Conservation (phyloP, 179 eudicot genomes). For the Beta macrorhiza region DNA sequence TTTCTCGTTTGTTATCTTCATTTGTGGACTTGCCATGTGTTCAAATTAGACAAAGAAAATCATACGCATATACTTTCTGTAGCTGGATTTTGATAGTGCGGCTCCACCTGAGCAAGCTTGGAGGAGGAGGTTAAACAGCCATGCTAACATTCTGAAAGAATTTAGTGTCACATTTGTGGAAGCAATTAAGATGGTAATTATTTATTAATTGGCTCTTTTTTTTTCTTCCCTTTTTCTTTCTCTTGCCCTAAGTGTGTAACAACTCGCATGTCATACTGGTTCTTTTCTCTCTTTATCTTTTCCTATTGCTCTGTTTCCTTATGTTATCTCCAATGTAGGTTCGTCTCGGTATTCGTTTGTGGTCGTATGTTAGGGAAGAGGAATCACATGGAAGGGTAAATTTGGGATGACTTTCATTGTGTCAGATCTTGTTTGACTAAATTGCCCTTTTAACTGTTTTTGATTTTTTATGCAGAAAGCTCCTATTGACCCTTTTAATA, state of each 20-base stretch:
- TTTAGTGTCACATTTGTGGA: constrained; percentile 93
- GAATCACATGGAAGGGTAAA: constrained; percentile 97
- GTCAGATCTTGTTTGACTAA: not conserved
- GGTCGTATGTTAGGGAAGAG: constrained; percentile 96
- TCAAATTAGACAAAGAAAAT: not conserved
- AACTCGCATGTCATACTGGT: not conserved
- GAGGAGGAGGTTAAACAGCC: constrained; percentile 87
- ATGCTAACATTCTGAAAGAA: constrained; percentile 88
- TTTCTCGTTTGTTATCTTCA: not conserved
- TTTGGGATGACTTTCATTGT: not conserved
- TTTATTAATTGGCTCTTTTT: not conserved
- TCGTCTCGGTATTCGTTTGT: constrained; percentile 89
- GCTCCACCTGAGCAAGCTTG: constrained; percentile 93
- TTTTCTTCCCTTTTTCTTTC: not conserved
- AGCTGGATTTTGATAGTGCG: constrained; percentile 94
- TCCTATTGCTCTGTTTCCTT: not conserved
- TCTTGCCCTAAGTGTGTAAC: not conserved
- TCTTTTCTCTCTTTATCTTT: not conserved
- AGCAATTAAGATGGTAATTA: constrained; percentile 84
- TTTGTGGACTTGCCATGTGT: not conserved
- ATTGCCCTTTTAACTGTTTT: not conserved
- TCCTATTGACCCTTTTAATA: constrained; percentile 92
- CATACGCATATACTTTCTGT: constrained; percentile 17
- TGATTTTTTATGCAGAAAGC: constrained; percentile 64
- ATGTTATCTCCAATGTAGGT: constrained; percentile 43